phyloP scores from a whole-genome alignment of 805 yeast species.

The Saccharomycopsis fibuligera region DNA sequence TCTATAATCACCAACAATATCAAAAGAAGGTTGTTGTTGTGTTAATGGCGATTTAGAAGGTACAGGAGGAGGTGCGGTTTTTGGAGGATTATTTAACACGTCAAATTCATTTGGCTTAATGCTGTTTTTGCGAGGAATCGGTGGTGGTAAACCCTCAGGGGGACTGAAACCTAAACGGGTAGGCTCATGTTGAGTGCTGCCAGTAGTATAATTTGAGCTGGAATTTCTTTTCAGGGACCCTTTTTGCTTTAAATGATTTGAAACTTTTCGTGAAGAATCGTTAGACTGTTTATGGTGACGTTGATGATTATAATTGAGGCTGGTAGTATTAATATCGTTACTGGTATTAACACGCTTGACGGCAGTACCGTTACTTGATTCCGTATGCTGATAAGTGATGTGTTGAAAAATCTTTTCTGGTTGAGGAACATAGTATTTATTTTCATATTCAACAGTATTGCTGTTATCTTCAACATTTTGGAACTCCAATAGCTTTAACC shows the following conservation, averaged over 20 bases:
- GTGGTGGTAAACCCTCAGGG: conserved; percentile 9
- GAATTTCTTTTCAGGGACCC: too few relatives aligned
- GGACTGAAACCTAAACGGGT: neutral
- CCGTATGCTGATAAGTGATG: neutral
- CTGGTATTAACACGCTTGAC: neutral
- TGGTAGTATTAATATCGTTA: neutral
- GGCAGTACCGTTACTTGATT: neutral
- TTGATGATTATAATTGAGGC: neutral
- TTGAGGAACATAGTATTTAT: conserved; percentile 7
- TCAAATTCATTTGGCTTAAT: neutral
- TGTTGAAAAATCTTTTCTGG: conserved; percentile 6
- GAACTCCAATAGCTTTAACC: conserved; percentile 16
- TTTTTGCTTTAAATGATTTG: too few relatives aligned
- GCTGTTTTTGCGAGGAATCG: conserved; percentile 15
- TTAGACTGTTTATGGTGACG: neutral
- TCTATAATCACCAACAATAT: too few relatives aligned
- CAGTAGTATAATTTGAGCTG: too few relatives aligned
- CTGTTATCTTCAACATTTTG: conserved; percentile 4
- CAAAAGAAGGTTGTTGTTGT: neutral
- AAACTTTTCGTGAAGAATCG: too few relatives aligned
- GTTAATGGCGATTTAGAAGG: conserved; percentile 9
- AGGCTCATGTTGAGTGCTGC: too few relatives aligned
- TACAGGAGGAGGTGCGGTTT: conserved; percentile 16
- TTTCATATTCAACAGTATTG: conserved; percentile 1
- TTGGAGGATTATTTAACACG: neutral